phyloP scores from a whole-genome alignment of 2,329 filamentous ascomycete genomes.

The Alternaria incomplexa region DNA sequence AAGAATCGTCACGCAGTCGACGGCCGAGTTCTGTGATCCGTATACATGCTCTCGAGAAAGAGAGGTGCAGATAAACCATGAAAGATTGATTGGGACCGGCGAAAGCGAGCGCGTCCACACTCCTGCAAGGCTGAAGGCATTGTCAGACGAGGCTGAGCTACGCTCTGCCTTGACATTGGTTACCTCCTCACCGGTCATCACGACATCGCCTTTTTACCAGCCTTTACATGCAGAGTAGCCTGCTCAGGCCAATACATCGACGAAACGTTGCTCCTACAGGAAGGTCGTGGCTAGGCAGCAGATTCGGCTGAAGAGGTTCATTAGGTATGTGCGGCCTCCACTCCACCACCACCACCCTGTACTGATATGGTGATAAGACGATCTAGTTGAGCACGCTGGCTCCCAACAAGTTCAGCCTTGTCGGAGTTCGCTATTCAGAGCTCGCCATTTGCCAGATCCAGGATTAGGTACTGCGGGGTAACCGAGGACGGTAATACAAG shows the following conservation, averaged over 20 bases:
- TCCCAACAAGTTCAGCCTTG: constrained; percentile 13
- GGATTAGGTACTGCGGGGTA: constrained; percentile 13
- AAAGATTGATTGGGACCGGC: not conserved
- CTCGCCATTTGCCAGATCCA: constrained; percentile 6
- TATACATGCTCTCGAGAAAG: not conserved
- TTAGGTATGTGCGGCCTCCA: constrained; percentile 11
- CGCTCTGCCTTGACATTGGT: constrained; percentile 10
- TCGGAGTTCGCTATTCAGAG: not conserved
- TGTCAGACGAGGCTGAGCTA: constrained; percentile 19
- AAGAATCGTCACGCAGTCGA: constrained; percentile 3
- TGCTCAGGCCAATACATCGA: constrained; percentile 11
- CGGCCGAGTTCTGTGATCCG: not conserved
- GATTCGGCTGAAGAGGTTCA: constrained; percentile 10
- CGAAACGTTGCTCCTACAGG: constrained; percentile 1
- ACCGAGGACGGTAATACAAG: not conserved
- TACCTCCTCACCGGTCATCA: constrained; percentile 21
- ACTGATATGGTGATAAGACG: constrained; percentile 3
- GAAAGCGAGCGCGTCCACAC: constrained; percentile 10
- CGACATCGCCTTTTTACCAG: constrained; percentile 4
- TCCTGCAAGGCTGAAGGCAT: constrained; percentile 16
- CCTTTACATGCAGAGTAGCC: not conserved
- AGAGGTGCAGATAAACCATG: not conserved
- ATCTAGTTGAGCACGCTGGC: not conserved
- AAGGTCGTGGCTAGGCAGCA: constrained; percentile 18
- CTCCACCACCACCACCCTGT: not conserved